These are phyloP conservation scores for Populus euphratica DNA, from an alignment of 345 rosid genomes.

Conservation along the genomic window DNA sequence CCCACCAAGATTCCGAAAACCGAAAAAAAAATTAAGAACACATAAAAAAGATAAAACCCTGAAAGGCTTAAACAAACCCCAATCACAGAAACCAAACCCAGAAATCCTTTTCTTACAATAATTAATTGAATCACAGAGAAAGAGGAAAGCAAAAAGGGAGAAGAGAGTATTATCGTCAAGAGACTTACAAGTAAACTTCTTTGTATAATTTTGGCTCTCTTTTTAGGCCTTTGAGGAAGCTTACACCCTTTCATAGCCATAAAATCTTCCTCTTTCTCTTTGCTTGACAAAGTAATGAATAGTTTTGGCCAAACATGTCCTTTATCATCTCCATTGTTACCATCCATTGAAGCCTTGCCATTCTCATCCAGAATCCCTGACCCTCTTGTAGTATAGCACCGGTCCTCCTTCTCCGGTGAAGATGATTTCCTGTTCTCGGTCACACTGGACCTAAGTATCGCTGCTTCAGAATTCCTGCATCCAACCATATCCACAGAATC, in stretches of 20 bases:
- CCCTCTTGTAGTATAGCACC: slow-evolving; percentile 59
- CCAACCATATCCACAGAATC: slow-evolving; percentile 8
- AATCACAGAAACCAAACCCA: slow-evolving; percentile 1
- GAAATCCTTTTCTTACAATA: not conserved
- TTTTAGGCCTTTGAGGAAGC: slow-evolving; percentile 72
- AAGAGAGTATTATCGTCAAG: not conserved
- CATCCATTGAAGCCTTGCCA: slow-evolving; percentile 40
- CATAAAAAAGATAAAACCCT: not conserved
- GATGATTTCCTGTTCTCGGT: slow-evolving; percentile 39
- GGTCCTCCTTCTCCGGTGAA: slow-evolving; percentile 60
- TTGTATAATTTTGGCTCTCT: slow-evolving; percentile 65
- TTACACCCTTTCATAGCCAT: slow-evolving; percentile 80
- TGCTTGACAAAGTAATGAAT: slow-evolving; percentile 52
- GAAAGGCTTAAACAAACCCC: not conserved
- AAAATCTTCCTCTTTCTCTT: slow-evolving; percentile 76
- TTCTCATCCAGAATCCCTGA: slow-evolving; percentile 45
- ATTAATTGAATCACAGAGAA: not conserved
- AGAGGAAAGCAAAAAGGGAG: not conserved
- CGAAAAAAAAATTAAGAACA: not conserved
- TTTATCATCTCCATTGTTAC: slow-evolving; percentile 42
- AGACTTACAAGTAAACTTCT: slow-evolving; percentile 62
- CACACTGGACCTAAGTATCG: slow-evolving; percentile 28
- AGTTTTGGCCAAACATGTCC: slow-evolving; percentile 60
- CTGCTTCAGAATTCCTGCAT: slow-evolving; percentile 54
- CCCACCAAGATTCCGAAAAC: slow-evolving; percentile 23